phyloP scores from a whole-genome alignment of 345 rosid species.

The Salix koriyanagi region DNA sequence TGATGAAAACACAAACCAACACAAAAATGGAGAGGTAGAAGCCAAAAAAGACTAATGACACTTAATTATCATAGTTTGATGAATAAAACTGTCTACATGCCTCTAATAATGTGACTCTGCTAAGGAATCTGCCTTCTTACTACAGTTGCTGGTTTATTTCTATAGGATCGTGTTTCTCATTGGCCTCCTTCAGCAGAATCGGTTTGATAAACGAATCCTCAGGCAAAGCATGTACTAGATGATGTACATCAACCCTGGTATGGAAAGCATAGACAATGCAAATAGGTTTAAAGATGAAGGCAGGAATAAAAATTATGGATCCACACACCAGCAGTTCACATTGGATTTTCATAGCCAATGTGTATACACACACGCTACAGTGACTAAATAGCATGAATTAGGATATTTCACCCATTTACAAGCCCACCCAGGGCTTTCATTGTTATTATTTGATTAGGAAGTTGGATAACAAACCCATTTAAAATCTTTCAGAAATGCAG shows the following conservation, averaged over 20 bases:
- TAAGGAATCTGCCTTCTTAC: neutral
- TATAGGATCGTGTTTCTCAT: neutral
- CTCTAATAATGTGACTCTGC: neutral
- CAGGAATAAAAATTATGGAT: neutral
- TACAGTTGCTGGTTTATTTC: neutral
- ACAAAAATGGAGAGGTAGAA: neutral
- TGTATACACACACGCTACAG: neutral
- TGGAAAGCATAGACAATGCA: neutral
- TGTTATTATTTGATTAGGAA: neutral
- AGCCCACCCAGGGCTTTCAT: neutral
- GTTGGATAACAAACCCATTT: neutral
- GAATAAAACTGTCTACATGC: too few relatives aligned
- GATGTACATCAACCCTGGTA: neutral
- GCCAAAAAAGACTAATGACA: neutral
- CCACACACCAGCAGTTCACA: neutral
- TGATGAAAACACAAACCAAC: too few relatives aligned
- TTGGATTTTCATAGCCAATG: neutral
- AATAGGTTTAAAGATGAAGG: neutral
- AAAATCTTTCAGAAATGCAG: neutral
- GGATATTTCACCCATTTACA: neutral
- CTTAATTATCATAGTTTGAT: too few relatives aligned
- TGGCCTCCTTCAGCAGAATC: neutral
- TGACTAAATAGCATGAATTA: neutral
- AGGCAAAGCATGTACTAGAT: neutral
- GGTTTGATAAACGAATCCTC: neutral